A percentile compares a stretch with the other conserved stretches of the same genome.
These are phyloP conservation scores for Clavariopsis aquatica DNA, from an alignment of 495 filamentous ascomycete genomes.

Conservation along the genomic window DNA sequence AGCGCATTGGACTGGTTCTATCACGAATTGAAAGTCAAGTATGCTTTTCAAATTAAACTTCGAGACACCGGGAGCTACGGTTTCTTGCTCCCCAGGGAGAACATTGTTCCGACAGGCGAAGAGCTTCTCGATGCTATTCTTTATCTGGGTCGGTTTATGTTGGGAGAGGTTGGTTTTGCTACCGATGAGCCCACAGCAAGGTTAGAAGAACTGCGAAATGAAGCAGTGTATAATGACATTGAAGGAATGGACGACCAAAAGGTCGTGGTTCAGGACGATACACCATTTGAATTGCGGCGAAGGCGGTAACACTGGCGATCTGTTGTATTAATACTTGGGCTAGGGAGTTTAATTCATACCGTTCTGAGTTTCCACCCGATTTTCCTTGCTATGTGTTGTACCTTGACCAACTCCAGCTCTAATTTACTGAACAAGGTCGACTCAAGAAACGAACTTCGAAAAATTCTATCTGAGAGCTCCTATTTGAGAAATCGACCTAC, in stretches of 20 bases:
- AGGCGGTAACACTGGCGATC: constrained; percentile 11
- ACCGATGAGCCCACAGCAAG: neutral
- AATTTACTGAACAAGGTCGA: no score
- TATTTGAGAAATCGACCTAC: neutral
- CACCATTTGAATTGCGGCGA: constrained; percentile 7
- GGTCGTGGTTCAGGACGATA: neutral
- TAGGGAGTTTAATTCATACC: constrained; percentile 1
- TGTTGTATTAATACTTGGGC: constrained; percentile 5
- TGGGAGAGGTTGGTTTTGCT: constrained; percentile 52
- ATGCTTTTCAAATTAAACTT: constrained; percentile 92
- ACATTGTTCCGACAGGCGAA: constrained; percentile 87
- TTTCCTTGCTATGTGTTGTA: neutral
- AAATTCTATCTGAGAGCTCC: neutral
- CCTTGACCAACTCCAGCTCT: no score
- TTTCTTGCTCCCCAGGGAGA: constrained; percentile 80
- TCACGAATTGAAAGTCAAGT: constrained; percentile 77
- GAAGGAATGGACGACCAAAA: constrained; percentile 2
- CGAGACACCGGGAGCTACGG: constrained; percentile 94
- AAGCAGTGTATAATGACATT: neutral
- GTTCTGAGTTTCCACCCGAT: neutral
- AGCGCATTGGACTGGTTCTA: constrained; percentile 97
- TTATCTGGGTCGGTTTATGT: constrained; percentile 75
- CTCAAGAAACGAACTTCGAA: no score
- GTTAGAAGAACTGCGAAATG: neutral
- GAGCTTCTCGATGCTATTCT: constrained; percentile 80